A percentile compares a stretch with the other conserved stretches of the same genome.
These are phyloP conservation scores for Rhinocladiella similis DNA, from an alignment of 2,329 filamentous ascomycete species.

Conservation along the genomic window DNA sequence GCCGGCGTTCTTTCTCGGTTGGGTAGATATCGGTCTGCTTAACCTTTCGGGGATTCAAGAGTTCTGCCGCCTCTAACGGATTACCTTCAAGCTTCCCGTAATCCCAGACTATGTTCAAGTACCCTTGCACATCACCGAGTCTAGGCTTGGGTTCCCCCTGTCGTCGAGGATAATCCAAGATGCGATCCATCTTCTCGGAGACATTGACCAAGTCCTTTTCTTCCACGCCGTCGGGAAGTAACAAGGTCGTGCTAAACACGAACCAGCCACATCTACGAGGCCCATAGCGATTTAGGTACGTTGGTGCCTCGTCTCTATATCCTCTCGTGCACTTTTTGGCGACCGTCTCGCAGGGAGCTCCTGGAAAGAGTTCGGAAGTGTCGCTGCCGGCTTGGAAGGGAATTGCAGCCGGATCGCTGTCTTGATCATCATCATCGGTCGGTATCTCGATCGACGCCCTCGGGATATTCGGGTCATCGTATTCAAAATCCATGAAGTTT, in stretches of 20 bases:
- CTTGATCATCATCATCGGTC: neutral
- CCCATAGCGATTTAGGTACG: neutral
- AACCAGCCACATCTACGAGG: neutral
- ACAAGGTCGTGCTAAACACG: neutral
- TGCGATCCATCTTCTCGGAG: neutral
- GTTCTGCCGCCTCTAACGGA: neutral
- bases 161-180: neutral
- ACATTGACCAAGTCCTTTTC: neutral
- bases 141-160: neutral
- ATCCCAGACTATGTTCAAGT: neutral
- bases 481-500: neutral
- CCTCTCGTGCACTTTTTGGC: too few species aligned
- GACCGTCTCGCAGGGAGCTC: too few species aligned
- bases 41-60: slow-evolving; percentile 1
- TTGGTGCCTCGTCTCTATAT: neutral
- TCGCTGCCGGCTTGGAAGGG: neutral
- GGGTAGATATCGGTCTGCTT: neutral
- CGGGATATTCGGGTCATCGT: neutral
- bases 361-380: neutral
- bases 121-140: neutral
- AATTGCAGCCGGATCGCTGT: neutral
- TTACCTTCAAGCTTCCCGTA: neutral
- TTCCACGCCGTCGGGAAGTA: neutral
- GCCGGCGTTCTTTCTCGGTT: neutral
- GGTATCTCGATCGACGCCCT: neutral